These are phyloP conservation scores for Syzygium aromaticum DNA, from an alignment of 345 rosid species.

Conservation along the genomic window DNA sequence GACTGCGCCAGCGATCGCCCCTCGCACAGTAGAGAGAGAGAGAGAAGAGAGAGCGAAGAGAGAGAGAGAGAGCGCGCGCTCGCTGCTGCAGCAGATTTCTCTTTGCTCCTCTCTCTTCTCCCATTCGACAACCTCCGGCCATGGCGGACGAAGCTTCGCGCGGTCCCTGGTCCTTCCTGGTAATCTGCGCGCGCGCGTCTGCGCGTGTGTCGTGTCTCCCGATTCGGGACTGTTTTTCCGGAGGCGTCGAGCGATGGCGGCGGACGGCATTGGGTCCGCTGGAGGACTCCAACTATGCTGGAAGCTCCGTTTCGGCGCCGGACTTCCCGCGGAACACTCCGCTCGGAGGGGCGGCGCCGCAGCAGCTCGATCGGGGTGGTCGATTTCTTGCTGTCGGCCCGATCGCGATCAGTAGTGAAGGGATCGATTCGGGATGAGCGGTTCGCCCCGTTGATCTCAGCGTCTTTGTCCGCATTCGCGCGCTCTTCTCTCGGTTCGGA, in stretches of 20 bases:
- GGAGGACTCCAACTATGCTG: neutral
- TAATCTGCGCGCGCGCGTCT: neutral
- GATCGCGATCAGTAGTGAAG: neutral
- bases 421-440: neutral
- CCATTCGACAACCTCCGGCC: neutral
- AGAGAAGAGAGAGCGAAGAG: neutral
- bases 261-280: neutral
- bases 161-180: slow-evolving; percentile 95
- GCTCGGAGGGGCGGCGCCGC: neutral
- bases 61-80: slow-evolving; percentile 1
- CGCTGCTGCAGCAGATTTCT: neutral
- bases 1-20: neutral
- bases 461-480: neutral
- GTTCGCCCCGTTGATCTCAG: neutral
- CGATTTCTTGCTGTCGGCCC: neutral
- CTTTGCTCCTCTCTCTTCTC: slow-evolving; percentile 7
- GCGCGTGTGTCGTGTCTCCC: neutral
- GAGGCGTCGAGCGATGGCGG: neutral
- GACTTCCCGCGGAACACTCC: neutral
- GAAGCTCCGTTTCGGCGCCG: neutral
- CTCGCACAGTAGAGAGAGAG: neutral
- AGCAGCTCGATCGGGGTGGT: neutral
- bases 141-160: slow-evolving; percentile 68
- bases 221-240: neutral
- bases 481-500: neutral